Base-by-base conservation (phyloP, 768 basidiomycete genomes). In the Boletus tylopilopsis region DNA sequence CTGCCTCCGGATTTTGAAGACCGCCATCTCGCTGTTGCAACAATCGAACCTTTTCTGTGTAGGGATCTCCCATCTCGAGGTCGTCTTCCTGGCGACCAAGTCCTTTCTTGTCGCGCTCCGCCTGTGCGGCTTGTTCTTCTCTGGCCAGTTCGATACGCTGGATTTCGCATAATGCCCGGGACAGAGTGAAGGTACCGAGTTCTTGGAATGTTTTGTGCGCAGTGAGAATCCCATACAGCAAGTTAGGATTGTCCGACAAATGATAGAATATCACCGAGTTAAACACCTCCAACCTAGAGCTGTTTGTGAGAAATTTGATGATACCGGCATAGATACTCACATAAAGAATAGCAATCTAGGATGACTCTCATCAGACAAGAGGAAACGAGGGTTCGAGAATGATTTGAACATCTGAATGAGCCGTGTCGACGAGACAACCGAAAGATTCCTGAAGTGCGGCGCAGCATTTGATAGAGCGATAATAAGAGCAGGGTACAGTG, bases 291-390 rank as follows among this genome's bases (percentile, higher is more conserved):
- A 98, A 76, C 77, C 90, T 93, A 54, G 40, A 13, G 10, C 24
- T 34, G 8, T 37, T 23, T 19, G 30, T 29, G 43, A 44, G 39
- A 38, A 23, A 30, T 39, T 32, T 22, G 15, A 53, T 13, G 10
- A 54, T 40, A 27, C 12, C 12, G 39, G 24, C 6, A 18, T 11
- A 39, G 27, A 23, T 23, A 67, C 81, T 53, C 54, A 91, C 90
- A 94, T 85, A 66, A 92, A 96, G 69, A 90, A 98, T 27, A 97
- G 76, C 25, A 97, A 71, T 53, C 96, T 73, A 2, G 96, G 96
- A 63, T 97, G 93, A 7, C 94, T 92, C 68, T 97, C 96, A 54
- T 98, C 96, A 3, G 90, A 85, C 18, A 99, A 71, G 29, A 98
- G 71, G 68, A 97, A 97, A 3, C 83, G 71, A 0, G 96, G 90